Evolutionary conservation across 2,329 filamentous ascomycete genomes (phyloP).

Genomic region (Cordyceps farinosa): DNA sequence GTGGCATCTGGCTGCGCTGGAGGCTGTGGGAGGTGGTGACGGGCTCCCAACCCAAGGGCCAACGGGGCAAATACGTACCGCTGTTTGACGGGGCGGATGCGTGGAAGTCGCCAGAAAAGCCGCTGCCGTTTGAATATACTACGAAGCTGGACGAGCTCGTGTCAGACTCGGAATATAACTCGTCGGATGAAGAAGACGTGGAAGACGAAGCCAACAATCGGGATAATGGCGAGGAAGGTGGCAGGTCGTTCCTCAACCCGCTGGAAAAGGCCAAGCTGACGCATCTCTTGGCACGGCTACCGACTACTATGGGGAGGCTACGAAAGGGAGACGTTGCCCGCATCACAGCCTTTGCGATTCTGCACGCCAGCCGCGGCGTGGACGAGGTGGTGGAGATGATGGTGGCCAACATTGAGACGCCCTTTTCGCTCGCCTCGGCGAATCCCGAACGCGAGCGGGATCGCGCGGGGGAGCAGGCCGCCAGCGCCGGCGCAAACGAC

Average conservation of each 20-base stretch:
- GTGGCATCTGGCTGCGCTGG: conserved; percentile 90
- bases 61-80: conserved; percentile 53
- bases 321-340: conserved; percentile 83
- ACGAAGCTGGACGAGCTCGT: conserved; percentile 75
- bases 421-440: conserved; percentile 68
- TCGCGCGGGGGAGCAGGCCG: conserved; percentile 35
- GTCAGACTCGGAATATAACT: conserved; percentile 80
- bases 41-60: conserved; percentile 47
- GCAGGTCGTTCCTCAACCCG: conserved; percentile 71
- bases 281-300: conserved; percentile 78
- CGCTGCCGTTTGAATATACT: conserved; percentile 76
- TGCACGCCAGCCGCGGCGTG: conserved; percentile 77
- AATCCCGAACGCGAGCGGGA: conserved; percentile 54
- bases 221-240: conserved; percentile 41
- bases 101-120: conserved; percentile 73
- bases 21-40: conserved; percentile 84
- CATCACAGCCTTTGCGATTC: conserved; percentile 83
- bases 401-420: conserved; percentile 73
- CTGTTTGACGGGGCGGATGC: conserved; percentile 73
- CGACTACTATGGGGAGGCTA: conserved; percentile 68
- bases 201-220: conserved; percentile 52
- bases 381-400: conserved; percentile 92
- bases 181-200: conserved; percentile 75
- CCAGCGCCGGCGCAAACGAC: conserved; percentile 41
- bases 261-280: conserved; percentile 80